Percentiles rank a stretch among this genome's conserved stretches.
Conservation (phyloP, 179 eudicot species). For the Silene noctiflora region DNA sequence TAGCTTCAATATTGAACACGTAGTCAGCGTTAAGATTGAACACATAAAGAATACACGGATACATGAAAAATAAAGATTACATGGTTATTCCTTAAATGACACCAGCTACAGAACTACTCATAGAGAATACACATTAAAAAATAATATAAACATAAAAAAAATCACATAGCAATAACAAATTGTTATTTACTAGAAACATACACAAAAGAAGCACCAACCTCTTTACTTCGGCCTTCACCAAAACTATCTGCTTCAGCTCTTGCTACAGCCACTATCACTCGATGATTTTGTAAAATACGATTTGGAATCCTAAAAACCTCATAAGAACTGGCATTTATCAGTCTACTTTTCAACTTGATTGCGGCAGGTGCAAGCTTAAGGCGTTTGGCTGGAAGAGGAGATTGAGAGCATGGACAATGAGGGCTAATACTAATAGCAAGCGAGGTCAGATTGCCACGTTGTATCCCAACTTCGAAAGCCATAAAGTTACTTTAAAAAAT, state of each 20-base stretch:
- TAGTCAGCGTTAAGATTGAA: no score
- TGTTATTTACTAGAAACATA: not conserved
- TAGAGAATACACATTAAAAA: not conserved
- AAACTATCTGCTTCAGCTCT: slow-evolving; percentile 34
- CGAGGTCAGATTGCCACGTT: slow-evolving; percentile 26
- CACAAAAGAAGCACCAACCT: slow-evolving; percentile 33
- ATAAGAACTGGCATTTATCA: slow-evolving; percentile 13
- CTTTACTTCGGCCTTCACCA: slow-evolving; percentile 27
- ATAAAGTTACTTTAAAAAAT: slow-evolving; percentile 7
- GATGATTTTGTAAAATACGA: slow-evolving; percentile 12
- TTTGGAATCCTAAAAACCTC: slow-evolving; percentile 23
- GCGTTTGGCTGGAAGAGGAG: slow-evolving; percentile 18
- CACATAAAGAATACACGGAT: no score
- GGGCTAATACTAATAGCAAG: slow-evolving; percentile 14
- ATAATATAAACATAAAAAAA: not conserved
- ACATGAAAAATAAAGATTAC: no score
- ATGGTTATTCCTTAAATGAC: not conserved
- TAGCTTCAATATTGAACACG: no score
- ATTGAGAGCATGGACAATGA: slow-evolving; percentile 26
- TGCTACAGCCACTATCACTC: slow-evolving; percentile 30
- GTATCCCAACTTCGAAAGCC: slow-evolving; percentile 32
- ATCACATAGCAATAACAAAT: not conserved
- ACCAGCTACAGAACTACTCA: not conserved
- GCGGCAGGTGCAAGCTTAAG: slow-evolving; percentile 21
- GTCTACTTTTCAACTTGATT: slow-evolving; percentile 18